Conservation (phyloP, 202 grass and related monocot genomes). For the Panicum hallii region DNA sequence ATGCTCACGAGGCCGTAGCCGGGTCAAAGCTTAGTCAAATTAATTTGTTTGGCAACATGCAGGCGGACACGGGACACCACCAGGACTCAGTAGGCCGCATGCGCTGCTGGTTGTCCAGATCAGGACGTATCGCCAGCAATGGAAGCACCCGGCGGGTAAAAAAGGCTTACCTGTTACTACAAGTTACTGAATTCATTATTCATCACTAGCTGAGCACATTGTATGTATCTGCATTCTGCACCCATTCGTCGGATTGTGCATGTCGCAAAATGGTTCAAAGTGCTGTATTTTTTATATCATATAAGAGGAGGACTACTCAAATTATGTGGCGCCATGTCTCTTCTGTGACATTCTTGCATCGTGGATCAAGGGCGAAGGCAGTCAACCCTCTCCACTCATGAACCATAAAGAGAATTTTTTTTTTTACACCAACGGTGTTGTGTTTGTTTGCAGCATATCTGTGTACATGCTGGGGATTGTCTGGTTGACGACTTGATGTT, state of each 20-base stretch:
- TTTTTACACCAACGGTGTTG: no score
- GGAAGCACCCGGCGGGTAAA: conserved; percentile 26
- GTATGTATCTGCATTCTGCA: conserved; percentile 9
- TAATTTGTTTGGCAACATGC: background rate
- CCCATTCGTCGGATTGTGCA: background rate
- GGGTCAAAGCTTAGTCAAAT: conserved; percentile 40
- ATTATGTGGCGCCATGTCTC: no score
- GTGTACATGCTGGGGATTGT: no score
- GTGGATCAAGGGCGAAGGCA: no score
- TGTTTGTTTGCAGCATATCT: no score
- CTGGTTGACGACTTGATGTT: no score
- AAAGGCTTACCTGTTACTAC: background rate
- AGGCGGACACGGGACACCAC: conserved; percentile 1
- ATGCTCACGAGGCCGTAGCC: conserved; percentile 38
- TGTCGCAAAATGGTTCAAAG: background rate
- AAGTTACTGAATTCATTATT: conserved; percentile 1
- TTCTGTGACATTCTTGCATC: no score
- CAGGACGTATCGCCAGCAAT: conserved; percentile 26
- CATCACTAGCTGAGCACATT: background rate
- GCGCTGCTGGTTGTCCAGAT: background rate
- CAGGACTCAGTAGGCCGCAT: background rate
- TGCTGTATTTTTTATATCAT: no score
- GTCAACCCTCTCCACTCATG: no score
- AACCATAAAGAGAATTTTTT: no score
- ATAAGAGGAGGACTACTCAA: no score